phyloP scores from a whole-genome alignment of 371 early-diverging fungal species.

The Conidiobolus incongruus region DNA sequence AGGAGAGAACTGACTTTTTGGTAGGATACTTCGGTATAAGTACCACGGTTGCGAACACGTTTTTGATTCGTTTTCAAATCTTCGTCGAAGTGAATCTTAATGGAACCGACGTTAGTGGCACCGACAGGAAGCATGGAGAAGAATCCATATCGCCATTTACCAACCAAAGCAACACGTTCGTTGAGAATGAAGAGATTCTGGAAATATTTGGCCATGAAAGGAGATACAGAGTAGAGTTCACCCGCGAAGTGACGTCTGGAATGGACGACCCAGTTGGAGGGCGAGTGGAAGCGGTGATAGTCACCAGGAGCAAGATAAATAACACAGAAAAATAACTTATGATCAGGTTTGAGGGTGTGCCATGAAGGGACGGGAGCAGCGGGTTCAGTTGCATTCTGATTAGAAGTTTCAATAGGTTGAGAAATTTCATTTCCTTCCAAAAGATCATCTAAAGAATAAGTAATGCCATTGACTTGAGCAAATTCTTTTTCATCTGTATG shows the following conservation, averaged over 20 bases:
- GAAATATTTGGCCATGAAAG: constrained; percentile 56
- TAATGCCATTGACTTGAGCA: constrained; percentile 76
- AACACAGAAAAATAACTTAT: constrained; percentile 64
- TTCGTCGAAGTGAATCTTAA: constrained; percentile 78
- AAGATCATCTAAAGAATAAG: constrained; percentile 67
- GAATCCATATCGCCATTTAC: constrained; percentile 82
- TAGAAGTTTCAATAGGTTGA: constrained; percentile 6
- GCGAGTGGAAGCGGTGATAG: constrained; percentile 96
- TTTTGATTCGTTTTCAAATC: constrained; percentile 46
- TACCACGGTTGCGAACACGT: constrained; percentile 37
- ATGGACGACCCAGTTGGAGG: constrained; percentile 78
- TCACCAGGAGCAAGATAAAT: constrained; percentile 94
- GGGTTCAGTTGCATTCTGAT: constrained; percentile 5
- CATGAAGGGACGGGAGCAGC: not conserved
- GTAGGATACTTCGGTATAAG: constrained; percentile 50
- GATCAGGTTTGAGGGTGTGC: constrained; percentile 17
- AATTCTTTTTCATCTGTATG: constrained; percentile 47
- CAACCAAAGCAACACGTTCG: constrained; percentile 81
- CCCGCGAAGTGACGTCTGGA: constrained; percentile 74
- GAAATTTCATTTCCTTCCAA: constrained; percentile 26
- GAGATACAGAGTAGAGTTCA: constrained; percentile 86
- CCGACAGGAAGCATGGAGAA: constrained; percentile 93
- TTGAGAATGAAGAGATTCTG: constrained; percentile 82
- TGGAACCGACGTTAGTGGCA: constrained; percentile 93
- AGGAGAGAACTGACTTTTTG: constrained; percentile 29